Evolutionary conservation across 345 rosid species (phyloP), one percentile per base, ranked within the genome.

Genomic region (Lagerstroemia speciosa): DNA sequence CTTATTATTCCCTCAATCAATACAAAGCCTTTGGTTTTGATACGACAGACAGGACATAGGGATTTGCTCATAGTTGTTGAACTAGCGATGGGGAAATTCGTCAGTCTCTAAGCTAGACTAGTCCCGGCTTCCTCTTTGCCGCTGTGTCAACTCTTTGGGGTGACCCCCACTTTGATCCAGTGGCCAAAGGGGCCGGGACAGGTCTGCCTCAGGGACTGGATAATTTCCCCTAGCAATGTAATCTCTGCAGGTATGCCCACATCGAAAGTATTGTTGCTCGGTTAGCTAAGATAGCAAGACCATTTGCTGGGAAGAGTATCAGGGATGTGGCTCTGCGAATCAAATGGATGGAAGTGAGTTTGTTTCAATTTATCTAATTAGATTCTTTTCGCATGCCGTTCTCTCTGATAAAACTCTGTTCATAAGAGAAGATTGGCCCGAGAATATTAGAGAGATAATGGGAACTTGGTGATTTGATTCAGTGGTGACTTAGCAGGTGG

Each of bases 311-410:
- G 33, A 65, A 46, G 68, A 65, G 33, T 8, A 38, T 65, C 26
- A 65, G 68, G 53, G 68, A 65, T 24, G 53, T 58, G 19, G 63
- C 63, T 0, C 63, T 58, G 34, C 33, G 63, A 30, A 58, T 58
- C 33, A 58, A 34, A 58, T 58, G 63, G 63, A 58, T 58, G 63
- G 63, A 58, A 58, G 63, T 58, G 33, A 58, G 63, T 52, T 27
- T 30, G 3, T 26, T 53, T 26, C 11, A 9, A 9, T 41, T 14
- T 41, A n/a, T n/a, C 14, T 41, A 41, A 14, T 41, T 41, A 16
- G 46, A 9, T 41, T 41, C 46, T 41, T 41, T 41, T 36, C 38
- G 8, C 38, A 9, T 36, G 38, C 38, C 46, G 14, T 16, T 36
- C 46, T 14, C 14, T 41, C 14, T 9, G 16, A 41, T 9, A 8